Evolutionary conservation across 2,329 filamentous ascomycete species (phyloP), one percentile per base, ranked within the genome.

Genomic region (Ilyonectria mors-panacis): DNA sequence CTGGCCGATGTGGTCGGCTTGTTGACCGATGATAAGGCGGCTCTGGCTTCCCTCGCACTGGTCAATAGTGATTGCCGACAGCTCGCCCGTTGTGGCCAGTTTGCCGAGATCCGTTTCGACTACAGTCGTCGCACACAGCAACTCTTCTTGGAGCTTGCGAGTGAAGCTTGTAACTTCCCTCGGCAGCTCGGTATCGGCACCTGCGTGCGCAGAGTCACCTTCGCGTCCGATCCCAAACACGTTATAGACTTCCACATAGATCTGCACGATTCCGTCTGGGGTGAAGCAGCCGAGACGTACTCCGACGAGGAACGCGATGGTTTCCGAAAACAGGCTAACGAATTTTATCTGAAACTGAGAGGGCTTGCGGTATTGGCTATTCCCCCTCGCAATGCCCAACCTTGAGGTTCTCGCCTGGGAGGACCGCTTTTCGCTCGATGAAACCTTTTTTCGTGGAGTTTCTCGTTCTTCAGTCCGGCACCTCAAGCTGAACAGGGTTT

Each of bases 51-150:
- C 15, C 59, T 72, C 30, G 66, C 70, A 33, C 39, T 70, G 17
- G 70, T 68, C 30, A 74, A 69, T 23, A 74, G 68, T 19, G 68
- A 73, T 3, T 74, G 63, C n/a, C 45, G 39, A 1, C 63, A 50
- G 42, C 66, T 74, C 1, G 66, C 66, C 12, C 61, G 54, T 12
- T 67, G 59, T 39, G 50, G 47, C n/a, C 59, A 74, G 17, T 73
- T 67, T 42, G 65, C 54, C 19, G 61, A 66, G 1, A 44, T 72
- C 6, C 6, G 28, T 1, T 70, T 74, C 21, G 65, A 73, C 33
- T 67, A 66, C 21, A 68, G 66, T 17, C 23, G 1, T 3, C 17
- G 8, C 1, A 33, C 61, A 37, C n/a, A 37, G 2, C 10, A 23
- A 2, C 23, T 67, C n/a, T 3, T 65, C 2, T 1, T 3, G 9